phyloP scores from a whole-genome alignment of 2,329 filamentous ascomycete genomes.

The Karstenula rhodostoma region DNA sequence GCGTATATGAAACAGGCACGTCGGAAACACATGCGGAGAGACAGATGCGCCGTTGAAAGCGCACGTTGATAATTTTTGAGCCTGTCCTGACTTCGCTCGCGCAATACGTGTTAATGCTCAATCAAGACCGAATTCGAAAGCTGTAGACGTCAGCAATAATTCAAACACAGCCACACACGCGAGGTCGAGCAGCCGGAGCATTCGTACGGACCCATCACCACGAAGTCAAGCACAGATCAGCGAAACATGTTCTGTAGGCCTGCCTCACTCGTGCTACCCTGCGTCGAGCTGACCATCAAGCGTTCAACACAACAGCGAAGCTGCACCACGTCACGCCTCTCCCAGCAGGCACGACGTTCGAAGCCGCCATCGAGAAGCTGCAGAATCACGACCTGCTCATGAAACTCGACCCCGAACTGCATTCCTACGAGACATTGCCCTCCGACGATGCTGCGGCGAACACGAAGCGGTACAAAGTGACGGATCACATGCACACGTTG shows the following conservation, averaged over 20 bases:
- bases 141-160: neutral
- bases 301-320: slow-evolving; percentile 41
- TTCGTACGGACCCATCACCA: slow-evolving; percentile 8
- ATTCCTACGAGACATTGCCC: slow-evolving; percentile 40
- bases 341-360: slow-evolving; percentile 33
- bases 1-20: slow-evolving; percentile 11
- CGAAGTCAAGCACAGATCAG: slow-evolving; percentile 12
- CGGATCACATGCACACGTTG: slow-evolving; percentile 48
- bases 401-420: slow-evolving; percentile 47
- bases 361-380: slow-evolving; percentile 31
- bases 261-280: neutral
- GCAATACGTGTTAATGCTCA: neutral
- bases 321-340: slow-evolving; percentile 47
- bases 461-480: slow-evolving; percentile 48
- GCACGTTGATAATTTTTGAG: neutral
- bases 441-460: slow-evolving; percentile 26
- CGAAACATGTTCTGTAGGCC: slow-evolving; percentile 42
- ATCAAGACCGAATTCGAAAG: neutral
- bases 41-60: neutral
- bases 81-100: neutral
- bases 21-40: neutral
- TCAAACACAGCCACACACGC: slow-evolving; percentile 12
- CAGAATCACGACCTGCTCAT: slow-evolving; percentile 50
- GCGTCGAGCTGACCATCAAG: slow-evolving; percentile 24
- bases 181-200: neutral